Base-by-base conservation (phyloP, 305 asterid genomes). In the Fraxinus latifolia region DNA sequence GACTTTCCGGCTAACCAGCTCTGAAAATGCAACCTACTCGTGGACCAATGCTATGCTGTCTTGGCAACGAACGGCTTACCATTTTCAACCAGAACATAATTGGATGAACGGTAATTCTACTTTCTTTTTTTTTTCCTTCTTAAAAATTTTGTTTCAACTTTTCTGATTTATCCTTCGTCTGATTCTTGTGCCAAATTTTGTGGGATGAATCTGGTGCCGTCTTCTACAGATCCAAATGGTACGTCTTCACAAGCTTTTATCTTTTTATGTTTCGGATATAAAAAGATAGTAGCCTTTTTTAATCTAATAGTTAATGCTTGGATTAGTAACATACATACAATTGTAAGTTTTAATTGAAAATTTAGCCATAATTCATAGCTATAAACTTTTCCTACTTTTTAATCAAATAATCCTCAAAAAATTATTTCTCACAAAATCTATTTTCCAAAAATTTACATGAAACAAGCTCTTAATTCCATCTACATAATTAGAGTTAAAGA, bases 1-100 rank as follows among this genome's bases (percentile, higher is more conserved):
- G 86, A 86, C 87, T 82, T 92, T 86, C 89, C 89, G 88, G 80
- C 83, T 67, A 6, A 86, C 79, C 65, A 79, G 86, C 70, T 88
- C 87, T 58, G 83, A 85, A 0, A 73, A 80, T 8, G 42, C 37
- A 67, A 58, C 85, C 37, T 90, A 79, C 76, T 77, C 86, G 14
- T 93, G 97, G 97, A 87, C 91, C 25, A 90, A 91, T 80, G 86
- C 67, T 31, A 92, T 90, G 93, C 87, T 93, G 77, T 72, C 91
- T 15, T 93, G 94, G 97, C 97, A 93, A 83, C 87, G 92, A 82
- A 91, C 97, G 34, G 84, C 87, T 34, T 93, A 82, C 87, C 97
- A 93, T 81, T 93, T 92, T 75, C 97, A 93, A 19, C 95, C 97
- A 4, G 86, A 87, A 77, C 89, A 90, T 74, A 90, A 91, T 79